Evolutionary conservation across 2,329 filamentous ascomycete genomes (phyloP).

Genomic region (Scytalidium lignicola): DNA sequence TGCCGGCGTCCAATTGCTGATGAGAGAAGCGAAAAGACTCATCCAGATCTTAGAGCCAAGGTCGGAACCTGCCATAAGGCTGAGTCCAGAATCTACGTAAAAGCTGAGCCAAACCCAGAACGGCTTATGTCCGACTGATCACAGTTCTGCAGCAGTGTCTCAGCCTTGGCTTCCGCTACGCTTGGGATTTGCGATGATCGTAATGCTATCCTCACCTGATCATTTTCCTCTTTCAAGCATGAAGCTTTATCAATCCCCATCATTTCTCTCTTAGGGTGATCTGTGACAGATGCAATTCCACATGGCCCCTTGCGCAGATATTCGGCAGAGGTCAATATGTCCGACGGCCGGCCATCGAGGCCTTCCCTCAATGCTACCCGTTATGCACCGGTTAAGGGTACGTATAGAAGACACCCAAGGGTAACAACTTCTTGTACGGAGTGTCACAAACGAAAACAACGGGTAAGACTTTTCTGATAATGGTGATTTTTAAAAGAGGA

Average conservation of each 20-base stretch:
- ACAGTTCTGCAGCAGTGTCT: not conserved
- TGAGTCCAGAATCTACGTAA: not conserved
- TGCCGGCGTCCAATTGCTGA: not conserved
- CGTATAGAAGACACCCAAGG: not conserved
- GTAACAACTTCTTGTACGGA: conserved; percentile 42
- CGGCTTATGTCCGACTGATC: not conserved
- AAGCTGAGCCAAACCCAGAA: not conserved
- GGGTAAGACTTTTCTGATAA: conserved; percentile 29
- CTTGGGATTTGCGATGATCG: not conserved
- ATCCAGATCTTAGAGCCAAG: not conserved
- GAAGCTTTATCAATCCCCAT: not conserved
- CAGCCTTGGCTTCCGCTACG: not conserved
- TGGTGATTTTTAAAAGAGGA: not conserved
- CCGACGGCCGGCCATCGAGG: not conserved
- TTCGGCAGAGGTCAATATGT: not conserved
- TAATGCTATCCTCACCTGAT: not conserved
- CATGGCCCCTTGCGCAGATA: not conserved
- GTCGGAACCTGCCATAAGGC: not conserved
- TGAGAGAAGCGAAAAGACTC: not conserved
- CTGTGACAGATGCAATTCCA: not conserved
- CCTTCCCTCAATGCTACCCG: not conserved
- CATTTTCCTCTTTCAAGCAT: not conserved
- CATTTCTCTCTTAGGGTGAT: not conserved
- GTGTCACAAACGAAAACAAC: conserved; percentile 47
- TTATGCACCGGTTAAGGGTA: not conserved